Conservation (phyloP, 345 rosid species). For the Fremontodendron californicum region DNA sequence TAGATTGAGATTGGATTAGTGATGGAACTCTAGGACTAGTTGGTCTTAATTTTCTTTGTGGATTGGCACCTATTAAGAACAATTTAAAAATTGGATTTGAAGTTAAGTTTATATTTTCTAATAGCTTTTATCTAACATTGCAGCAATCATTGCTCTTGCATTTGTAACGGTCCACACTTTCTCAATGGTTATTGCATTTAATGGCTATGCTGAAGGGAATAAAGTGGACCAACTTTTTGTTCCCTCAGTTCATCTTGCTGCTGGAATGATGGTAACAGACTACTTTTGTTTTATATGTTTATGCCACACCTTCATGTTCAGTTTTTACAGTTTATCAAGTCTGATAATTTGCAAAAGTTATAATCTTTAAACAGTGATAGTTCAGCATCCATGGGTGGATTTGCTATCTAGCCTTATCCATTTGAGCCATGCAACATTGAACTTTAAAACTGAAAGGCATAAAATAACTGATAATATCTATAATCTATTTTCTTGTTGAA, state of each 20-base stretch:
- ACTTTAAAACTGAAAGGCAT: background rate
- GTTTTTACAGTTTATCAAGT: background rate
- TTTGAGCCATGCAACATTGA: background rate
- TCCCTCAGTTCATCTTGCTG: slow-evolving; percentile 75
- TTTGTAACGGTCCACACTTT: slow-evolving; percentile 88
- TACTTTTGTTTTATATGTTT: background rate
- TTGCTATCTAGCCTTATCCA: background rate
- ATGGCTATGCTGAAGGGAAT: slow-evolving; percentile 84
- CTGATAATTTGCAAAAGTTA: background rate
- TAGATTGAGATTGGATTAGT: background rate
- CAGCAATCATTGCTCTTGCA: slow-evolving; percentile 89
- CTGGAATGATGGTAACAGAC: slow-evolving; percentile 74
- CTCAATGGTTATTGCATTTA: slow-evolving; percentile 95
- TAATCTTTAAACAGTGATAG: background rate
- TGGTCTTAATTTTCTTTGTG: slow-evolving; percentile 8
- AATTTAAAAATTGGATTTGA: background rate
- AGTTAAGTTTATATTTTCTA: slow-evolving; percentile 17
- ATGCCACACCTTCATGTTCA: background rate
- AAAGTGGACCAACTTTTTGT: slow-evolving; percentile 77
- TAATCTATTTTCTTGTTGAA: background rate
- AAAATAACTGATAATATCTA: background rate
- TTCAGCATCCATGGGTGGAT: background rate
- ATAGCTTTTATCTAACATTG: slow-evolving; percentile 26
- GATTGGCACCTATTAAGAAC: slow-evolving; percentile 12
- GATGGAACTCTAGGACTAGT: background rate